Base-by-base conservation (phyloP, 257 asterid genomes). In the Fraxinus americana region DNA sequence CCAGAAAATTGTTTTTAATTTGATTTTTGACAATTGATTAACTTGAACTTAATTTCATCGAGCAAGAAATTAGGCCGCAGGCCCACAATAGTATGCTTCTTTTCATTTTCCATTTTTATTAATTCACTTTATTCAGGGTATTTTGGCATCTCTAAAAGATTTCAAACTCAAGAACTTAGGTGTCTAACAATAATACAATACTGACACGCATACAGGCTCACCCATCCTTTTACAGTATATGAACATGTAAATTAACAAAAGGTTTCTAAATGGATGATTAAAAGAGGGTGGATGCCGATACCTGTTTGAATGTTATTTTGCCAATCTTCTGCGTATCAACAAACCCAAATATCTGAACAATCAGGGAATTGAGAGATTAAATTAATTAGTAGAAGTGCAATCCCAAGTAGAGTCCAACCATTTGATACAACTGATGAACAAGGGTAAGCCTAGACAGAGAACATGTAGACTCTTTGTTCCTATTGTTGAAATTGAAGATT, bases 221-320 rank as follows among this genome's bases (percentile, higher is more conserved):
- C 45, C 30, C 25, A 34, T 16, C 59, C 59, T 48, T 48, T 1
- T 0, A 65, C 59, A 27, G 76, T 50, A 38, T 39, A 71, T 41
- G 35, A 16, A 30, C 21, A 1, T 21, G 36, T 74, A 79, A 74
- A n/a, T 7, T 41, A 19, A 17, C 25, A 54, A 17, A 5, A 54
- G 19, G 11, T 19, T 17, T 54, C 3, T 4, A 54, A 52, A 57
- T 57, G 59, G 59, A 57, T 7, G 3, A 57, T 57, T 57, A 2
- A 57, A n/a, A n/a, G 27, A 57, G 29, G 66, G 27, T 0, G 25
- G 10, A 2, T 57, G 27, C 2, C 2, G 66, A 74, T 17, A 90
- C 99, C 97, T 93, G 97, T 83, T 91, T 96, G 77, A 96, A 96
- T 54, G 94, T 85, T 76, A 92, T 84, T 85, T 90, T 89, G 57